Conservation (phyloP, 306 rosid genomes). For the Citrullus amarus region DNA sequence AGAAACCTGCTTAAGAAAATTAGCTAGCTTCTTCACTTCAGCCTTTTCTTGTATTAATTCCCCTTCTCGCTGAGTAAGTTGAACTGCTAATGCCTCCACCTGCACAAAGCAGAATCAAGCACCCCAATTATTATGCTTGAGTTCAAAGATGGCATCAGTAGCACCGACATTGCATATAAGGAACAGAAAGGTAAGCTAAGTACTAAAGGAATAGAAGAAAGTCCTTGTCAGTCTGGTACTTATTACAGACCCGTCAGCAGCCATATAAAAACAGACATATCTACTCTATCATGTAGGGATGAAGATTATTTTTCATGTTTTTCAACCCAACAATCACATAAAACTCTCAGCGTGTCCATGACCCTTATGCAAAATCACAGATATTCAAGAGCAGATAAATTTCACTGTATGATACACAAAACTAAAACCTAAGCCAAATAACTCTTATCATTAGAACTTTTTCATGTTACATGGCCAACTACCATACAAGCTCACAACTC, state of each 20-base stretch:
- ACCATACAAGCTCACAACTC: neutral
- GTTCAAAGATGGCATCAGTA: neutral
- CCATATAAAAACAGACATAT: neutral
- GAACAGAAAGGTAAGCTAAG: neutral
- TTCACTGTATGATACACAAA: neutral
- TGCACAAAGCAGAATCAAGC: conserved; percentile 10
- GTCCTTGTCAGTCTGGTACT: neutral
- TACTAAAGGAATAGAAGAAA: neutral
- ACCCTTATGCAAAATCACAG: neutral
- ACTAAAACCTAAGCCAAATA: neutral
- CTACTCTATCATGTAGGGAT: neutral
- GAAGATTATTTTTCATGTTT: neutral
- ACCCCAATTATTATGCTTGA: conserved; percentile 1
- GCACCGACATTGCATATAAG: neutral
- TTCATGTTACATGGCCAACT: neutral
- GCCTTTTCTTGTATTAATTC: conserved; percentile 75
- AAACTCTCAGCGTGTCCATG: neutral
- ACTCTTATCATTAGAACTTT: neutral
- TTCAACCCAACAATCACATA: neutral
- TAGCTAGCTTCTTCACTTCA: conserved; percentile 89
- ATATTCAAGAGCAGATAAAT: neutral
- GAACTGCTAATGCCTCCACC: conserved; percentile 85
- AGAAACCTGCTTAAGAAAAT: conserved; percentile 90
- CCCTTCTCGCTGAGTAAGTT: conserved; percentile 68
- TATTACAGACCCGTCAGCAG: neutral